Evolutionary conservation across 148 eudicot genomes (phyloP), one percentile per base, ranked within the genome.

Genomic region (Pharnaceum exiguum): DNA sequence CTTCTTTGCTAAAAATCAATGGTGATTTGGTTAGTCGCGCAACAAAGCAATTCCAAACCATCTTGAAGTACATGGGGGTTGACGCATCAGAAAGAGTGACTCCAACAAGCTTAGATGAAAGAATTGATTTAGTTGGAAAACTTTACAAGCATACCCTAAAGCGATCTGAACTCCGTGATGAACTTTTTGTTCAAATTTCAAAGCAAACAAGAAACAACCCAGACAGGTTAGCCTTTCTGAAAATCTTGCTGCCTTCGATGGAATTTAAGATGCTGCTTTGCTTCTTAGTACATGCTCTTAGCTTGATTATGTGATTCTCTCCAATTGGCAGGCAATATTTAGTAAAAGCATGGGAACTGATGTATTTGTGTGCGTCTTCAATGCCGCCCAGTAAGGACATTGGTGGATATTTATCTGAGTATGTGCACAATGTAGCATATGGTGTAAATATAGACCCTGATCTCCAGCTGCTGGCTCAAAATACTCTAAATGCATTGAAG

Each of bases 351-450:
- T 94, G 99, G 99, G 99, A 94, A 73, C 77, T 94, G 17, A 86
- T 94, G 95, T 82, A 89, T 61, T 77, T 94, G 53, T 94, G 95
- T 82, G 96, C 99, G 58, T 94, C 96, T 35, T 89, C 95, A 68
- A 89, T 94, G 99, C 96, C 99, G 27, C 99, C 99, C 54, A 82
- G 83, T 83, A 94, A 94, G 79, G 99, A 94, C 47, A 81, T 94
- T 73, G 91, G 95, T 38, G 95, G 84, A 57, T 94, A 89, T 70
- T 71, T 94, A 59, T 86, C 95, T 19, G 96, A 94, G 69, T 94
- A 94, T 65, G 76, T 94, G 33, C 95, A 94, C 53, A 80, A 77
- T 66, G 95, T 94, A 44, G 91, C 95, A 61, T 79, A 84, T 59
- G 73, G 81, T 71, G 73, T 57, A 29, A 68, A 53, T 73, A 53